Base-by-base conservation (phyloP, 495 filamentous ascomycete genomes). In the Endocarpon pusillum region DNA sequence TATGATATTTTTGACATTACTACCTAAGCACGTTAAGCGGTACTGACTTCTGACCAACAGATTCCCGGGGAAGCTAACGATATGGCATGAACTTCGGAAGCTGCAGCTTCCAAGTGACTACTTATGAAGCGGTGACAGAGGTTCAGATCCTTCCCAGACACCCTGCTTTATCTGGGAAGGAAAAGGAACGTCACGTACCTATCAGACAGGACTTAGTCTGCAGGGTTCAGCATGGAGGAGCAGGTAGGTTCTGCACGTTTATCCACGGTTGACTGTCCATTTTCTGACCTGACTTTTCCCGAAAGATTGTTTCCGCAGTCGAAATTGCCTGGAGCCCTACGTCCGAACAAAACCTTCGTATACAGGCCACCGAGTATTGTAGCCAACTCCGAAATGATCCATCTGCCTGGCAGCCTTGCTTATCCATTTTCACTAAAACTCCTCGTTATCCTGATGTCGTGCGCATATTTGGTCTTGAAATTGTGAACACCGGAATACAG, bases 401-500 rank as follows among this genome's bases (percentile, higher is more conserved):
- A 33, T 66, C 75, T 40, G 83, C 72, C 52, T 89, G 84, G 78
- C 81, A 87, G 49, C 69, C 78, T 44, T 92, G 87, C 63, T 69
- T 86, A 28, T 49, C 66, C 14, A 73, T 99, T 40, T 94, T 94
- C 57, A 76, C 73, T 15, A 71, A 82, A 50, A 67, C 65, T n/a
- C 81, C 83, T n/a, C 73, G 66, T 39, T 55, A 75, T 42, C 71
- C 76, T 36, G 85, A 94, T 34, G 67, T 94, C 32, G 78, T 93
- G 30, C 81, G 89, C 15, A 73, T 86, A 49, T 74, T 85, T 21
- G 81, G 75, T 32, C 67, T 99, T 36, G 89, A 99, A 46, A 69
- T 96, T 27, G 66, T 96, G 48, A 94, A 92, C 53, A 83, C 81
- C 56, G 80, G 84, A 25, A 73, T 94, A 34, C 78, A 91, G 42